Conservation (phyloP, 2,329 filamentous ascomycete genomes). For the Ceratocystiopsis minuta region DNA sequence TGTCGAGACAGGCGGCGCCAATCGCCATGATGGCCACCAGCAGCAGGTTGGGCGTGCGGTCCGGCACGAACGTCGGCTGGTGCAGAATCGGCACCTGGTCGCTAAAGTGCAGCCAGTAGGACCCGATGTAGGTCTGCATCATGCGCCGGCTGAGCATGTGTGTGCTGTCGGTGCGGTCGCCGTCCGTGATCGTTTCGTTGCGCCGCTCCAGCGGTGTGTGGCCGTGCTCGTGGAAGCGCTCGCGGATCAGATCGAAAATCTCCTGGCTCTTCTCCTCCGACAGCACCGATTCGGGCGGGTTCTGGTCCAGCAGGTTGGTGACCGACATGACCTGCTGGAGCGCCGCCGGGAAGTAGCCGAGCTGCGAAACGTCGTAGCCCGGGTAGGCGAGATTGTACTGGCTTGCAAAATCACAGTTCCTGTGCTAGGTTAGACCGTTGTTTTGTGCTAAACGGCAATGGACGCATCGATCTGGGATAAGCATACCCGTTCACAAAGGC, state of each 20-base stretch:
- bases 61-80: constrained; percentile 79
- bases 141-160: constrained; percentile 70
- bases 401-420: constrained; percentile 33
- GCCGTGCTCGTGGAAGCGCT: constrained; percentile 65
- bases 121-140: constrained; percentile 89
- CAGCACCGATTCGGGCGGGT: constrained; percentile 57
- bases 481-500: constrained; percentile 30
- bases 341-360: constrained; percentile 38
- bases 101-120: constrained; percentile 91
- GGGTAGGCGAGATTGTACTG: constrained; percentile 33
- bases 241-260: constrained; percentile 63
- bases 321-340: constrained; percentile 78
- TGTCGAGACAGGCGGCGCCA: constrained; percentile 76
- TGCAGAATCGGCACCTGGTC: constrained; percentile 89
- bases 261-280: constrained; percentile 79
- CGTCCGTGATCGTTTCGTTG: constrained; percentile 61
- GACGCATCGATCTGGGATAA: background rate
- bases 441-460: too few species aligned
- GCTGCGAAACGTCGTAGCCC: constrained; percentile 25
- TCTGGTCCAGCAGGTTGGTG: constrained; percentile 66
- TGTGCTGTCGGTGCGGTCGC: constrained; percentile 47
- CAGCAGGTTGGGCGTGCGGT: constrained; percentile 68
- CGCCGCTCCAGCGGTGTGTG: constrained; percentile 55
- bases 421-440: constrained; percentile 11
- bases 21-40: constrained; percentile 83